A percentile compares a stretch with the other conserved stretches of the same genome.
These are phyloP conservation scores for Adansonia digitata DNA, from an alignment of 345 rosid genomes.

Conservation along the genomic window DNA sequence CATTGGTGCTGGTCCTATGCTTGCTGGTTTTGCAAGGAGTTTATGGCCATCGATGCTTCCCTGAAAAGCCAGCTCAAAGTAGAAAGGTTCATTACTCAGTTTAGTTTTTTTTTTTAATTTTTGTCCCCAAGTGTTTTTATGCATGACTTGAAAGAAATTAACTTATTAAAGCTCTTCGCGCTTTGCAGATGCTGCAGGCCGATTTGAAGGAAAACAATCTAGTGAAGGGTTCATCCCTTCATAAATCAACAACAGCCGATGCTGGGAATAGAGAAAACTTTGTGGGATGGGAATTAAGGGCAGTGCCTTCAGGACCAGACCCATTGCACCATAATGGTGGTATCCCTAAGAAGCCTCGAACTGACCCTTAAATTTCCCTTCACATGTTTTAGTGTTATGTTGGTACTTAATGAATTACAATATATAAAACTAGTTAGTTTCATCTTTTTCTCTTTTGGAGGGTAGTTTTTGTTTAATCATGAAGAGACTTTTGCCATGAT, in stretches of 20 bases:
- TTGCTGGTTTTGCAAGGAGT: slow-evolving; percentile 27
- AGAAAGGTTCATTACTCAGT: slow-evolving; percentile 31
- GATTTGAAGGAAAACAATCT: slow-evolving; percentile 10
- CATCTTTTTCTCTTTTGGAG: background rate
- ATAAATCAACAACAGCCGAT: background rate
- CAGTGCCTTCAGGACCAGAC: slow-evolving; percentile 79
- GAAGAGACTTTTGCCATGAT: background rate
- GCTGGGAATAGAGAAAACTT: slow-evolving; percentile 1
- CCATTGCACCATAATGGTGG: slow-evolving; percentile 78
- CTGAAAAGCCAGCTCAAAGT: slow-evolving; percentile 12
- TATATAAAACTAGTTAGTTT: background rate
- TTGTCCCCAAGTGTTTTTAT: no score
- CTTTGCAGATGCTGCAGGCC: slow-evolving; percentile 25
- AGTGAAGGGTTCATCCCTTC: background rate
- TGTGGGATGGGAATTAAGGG: slow-evolving; percentile 41
- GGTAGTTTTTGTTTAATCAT: background rate
- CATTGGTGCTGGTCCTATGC: slow-evolving; percentile 27
- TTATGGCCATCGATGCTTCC: slow-evolving; percentile 24
- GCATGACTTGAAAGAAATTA: background rate
- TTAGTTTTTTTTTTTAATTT: background rate
- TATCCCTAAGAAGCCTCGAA: slow-evolving; percentile 54
- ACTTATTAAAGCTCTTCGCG: background rate
- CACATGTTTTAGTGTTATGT: background rate
- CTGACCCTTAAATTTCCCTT: slow-evolving; percentile 10
- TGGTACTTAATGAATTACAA: background rate